These are phyloP conservation scores for Dimargaris xerosporica DNA, from an alignment of 192 early-diverging fungal species.

Conservation along the genomic window DNA sequence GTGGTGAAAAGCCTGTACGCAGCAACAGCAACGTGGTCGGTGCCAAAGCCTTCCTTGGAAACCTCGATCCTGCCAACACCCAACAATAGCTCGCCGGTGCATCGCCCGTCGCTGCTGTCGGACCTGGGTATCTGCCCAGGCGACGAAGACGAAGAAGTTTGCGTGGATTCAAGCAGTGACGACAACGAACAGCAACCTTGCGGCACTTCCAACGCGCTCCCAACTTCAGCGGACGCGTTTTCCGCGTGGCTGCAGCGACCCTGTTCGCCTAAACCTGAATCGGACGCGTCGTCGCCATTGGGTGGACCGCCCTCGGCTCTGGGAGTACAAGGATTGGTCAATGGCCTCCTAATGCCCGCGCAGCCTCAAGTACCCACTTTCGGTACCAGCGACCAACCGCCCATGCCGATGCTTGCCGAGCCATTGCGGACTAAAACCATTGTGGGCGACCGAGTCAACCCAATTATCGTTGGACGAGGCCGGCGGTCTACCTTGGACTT, in stretches of 20 bases:
- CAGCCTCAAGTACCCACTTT: background rate
- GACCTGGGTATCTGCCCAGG: background rate
- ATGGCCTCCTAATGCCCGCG: background rate
- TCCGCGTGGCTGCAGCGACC: background rate
- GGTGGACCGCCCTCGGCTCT: background rate
- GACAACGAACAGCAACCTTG: too few species aligned
- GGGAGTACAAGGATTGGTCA: background rate
- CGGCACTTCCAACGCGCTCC: too few species aligned
- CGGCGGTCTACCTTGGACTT: constrained; percentile 1
- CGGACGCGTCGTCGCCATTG: background rate
- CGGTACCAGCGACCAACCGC: too few species aligned
- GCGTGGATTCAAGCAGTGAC: background rate
- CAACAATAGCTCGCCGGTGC: background rate
- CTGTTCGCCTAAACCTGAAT: background rate
- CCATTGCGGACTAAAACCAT: too few species aligned
- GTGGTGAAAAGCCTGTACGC: too few species aligned
- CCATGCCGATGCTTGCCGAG: too few species aligned
- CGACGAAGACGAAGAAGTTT: background rate
- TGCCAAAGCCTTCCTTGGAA: too few species aligned
- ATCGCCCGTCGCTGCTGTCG: background rate
- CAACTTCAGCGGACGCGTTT: background rate
- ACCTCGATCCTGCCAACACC: background rate
- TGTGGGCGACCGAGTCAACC: background rate
- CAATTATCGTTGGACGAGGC: constrained; percentile 4
- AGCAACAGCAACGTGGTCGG: too few species aligned